These are phyloP conservation scores for Ascochyta fabae DNA, from an alignment of 2,329 filamentous ascomycete species.

Conservation along the genomic window DNA sequence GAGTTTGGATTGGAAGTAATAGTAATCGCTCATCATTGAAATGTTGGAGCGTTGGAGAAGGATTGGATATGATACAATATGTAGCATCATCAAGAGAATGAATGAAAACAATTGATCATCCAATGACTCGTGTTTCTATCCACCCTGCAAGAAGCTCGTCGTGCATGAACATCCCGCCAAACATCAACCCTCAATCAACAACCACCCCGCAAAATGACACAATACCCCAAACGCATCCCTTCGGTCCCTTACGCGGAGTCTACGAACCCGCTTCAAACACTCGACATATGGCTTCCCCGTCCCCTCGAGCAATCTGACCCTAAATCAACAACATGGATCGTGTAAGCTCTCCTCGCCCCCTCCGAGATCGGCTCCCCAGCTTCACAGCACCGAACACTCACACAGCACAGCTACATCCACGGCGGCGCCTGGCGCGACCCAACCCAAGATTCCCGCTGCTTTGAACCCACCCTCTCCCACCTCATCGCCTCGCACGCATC, in stretches of 20 bases:
- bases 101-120: conserved; percentile 19
- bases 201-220: conserved; percentile 24
- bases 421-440: conserved; percentile 60
- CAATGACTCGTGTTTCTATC: conserved; percentile 4
- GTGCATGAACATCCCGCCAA: conserved; percentile 25
- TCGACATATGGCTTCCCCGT: conserved; percentile 52
- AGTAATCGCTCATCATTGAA: conserved; percentile 12
- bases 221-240: conserved; percentile 26
- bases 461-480: conserved; percentile 47
- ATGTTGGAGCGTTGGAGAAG: conserved; percentile 8
- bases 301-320: conserved; percentile 29
- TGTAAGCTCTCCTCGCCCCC: conserved; percentile 30
- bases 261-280: conserved; percentile 47
- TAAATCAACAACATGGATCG: conserved; percentile 40
- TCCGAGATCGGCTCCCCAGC: conserved; percentile 1
- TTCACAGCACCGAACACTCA: background rate
- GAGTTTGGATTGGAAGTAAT: conserved; percentile 22
- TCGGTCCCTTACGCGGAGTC: conserved; percentile 38
- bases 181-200: conserved; percentile 10
- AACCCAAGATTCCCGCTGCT: conserved; percentile 44
- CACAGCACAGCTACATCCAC: conserved; percentile 52
- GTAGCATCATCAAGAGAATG: conserved; percentile 8
- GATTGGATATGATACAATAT: conserved; percentile 9
- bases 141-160: conserved; percentile 13
- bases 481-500: conserved; percentile 36